Percentiles rank a stretch among this genome's conserved stretches.
Evolutionary conservation across 768 basidiomycete genomes (phyloP).

Genomic region (Scleroderma citrinum): DNA sequence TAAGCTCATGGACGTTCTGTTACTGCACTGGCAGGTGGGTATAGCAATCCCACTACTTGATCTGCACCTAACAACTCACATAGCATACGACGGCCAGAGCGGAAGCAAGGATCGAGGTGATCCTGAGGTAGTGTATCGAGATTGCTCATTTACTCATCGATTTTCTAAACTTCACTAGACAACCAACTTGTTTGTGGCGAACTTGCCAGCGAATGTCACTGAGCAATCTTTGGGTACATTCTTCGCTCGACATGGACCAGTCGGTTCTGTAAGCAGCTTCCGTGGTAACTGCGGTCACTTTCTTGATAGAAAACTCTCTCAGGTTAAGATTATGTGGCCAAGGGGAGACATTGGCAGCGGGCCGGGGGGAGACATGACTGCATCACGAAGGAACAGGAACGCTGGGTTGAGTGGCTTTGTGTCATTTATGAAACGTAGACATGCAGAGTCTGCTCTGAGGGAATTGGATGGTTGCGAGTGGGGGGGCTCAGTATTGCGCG

Average conservation of each 20-base stretch:
- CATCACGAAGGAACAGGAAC: constrained; percentile 62
- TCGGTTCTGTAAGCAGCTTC: constrained; percentile 65
- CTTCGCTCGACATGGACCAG: constrained; percentile 89
- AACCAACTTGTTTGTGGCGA: constrained; percentile 93
- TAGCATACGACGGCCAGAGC: constrained; percentile 86
- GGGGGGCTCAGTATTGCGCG: constrained; percentile 82
- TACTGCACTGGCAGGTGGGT: constrained; percentile 82
- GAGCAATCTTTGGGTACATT: constrained; percentile 83
- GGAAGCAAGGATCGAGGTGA: constrained; percentile 89
- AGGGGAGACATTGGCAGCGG: constrained; percentile 65
- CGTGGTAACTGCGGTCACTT: neutral
- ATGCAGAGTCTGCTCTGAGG: constrained; percentile 83
- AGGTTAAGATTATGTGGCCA: constrained; percentile 99
- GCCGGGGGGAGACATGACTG: constrained; percentile 72
- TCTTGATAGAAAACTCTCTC: neutral
- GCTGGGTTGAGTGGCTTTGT: constrained; percentile 92
- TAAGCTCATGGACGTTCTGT: constrained; percentile 69
- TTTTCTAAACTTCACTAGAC: constrained; percentile 45
- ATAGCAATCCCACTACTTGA: neutral
- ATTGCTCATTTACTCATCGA: neutral
- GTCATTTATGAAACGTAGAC: constrained; percentile 89
- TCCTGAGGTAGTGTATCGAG: constrained; percentile 52
- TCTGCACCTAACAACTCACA: constrained; percentile 3
- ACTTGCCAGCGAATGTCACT: constrained; percentile 81
- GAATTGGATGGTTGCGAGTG: constrained; percentile 93